Evolutionary conservation across 2,329 filamentous ascomycete genomes (phyloP).

Genomic region (Hypoxylon sp.): DNA sequence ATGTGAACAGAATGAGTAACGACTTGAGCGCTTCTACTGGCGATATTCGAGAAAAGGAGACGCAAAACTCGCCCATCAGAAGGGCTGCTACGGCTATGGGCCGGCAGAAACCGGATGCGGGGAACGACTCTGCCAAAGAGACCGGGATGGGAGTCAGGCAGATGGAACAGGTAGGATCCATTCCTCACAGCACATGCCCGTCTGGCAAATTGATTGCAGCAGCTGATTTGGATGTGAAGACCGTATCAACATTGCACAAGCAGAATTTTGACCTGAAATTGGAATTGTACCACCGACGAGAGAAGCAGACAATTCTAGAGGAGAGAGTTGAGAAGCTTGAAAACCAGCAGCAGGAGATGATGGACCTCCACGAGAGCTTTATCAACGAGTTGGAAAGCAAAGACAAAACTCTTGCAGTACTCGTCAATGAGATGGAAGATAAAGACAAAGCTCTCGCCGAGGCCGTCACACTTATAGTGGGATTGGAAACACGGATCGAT

Average conservation of each 20-base stretch:
- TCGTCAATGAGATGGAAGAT: constrained; percentile 69
- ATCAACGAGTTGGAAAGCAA: neutral
- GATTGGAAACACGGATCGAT: constrained; percentile 67
- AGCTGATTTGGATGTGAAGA: constrained; percentile 50
- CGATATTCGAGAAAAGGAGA: constrained; percentile 48
- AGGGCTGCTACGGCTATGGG: constrained; percentile 46
- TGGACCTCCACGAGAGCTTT: constrained; percentile 61
- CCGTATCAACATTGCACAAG: constrained; percentile 74
- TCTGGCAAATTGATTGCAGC: constrained; percentile 4
- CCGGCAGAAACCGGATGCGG: constrained; percentile 55
- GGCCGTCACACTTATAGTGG: constrained; percentile 74
- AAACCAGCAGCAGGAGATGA: constrained; percentile 55
- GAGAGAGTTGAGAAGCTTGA: constrained; percentile 64
- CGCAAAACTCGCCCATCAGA: constrained; percentile 52
- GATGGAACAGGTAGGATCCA: constrained; percentile 67
- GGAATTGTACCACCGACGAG: constrained; percentile 73
- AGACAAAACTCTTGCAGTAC: too few species aligned
- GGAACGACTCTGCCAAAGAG: constrained; percentile 54
- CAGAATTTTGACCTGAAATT: constrained; percentile 81
- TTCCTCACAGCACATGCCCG: constrained; percentile 10
- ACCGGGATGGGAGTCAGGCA: constrained; percentile 71
- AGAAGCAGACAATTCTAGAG: constrained; percentile 69
- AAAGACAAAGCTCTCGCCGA: constrained; percentile 76
- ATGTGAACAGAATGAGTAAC: constrained; percentile 50
- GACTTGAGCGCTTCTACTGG: constrained; percentile 49